phyloP scores from a whole-genome alignment of 2,329 filamentous ascomycete species.

The Neonectria coccinea region DNA sequence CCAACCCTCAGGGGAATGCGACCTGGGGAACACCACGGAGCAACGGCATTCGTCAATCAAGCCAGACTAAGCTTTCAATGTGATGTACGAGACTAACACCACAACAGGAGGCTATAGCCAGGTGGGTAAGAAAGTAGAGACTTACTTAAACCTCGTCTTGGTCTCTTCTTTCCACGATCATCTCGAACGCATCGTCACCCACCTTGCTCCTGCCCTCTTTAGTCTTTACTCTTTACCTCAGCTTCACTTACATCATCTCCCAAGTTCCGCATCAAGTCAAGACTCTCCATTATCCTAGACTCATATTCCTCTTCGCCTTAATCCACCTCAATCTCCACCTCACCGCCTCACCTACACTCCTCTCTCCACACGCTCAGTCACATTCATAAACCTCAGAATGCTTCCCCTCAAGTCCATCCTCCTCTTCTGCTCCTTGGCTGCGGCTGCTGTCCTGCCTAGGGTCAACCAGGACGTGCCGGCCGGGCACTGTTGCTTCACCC shows the following conservation, averaged over 20 bases:
- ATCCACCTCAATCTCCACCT: not conserved
- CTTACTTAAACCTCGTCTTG: conserved; percentile 18
- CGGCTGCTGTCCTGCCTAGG: conserved; percentile 41
- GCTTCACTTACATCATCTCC: conserved; percentile 17
- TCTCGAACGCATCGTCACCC: not conserved
- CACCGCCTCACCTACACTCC: conserved; percentile 9
- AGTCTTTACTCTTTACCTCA: not conserved
- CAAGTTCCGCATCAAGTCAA: not conserved
- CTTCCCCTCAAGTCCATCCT: conserved; percentile 29
- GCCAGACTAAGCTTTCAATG: conserved; percentile 9
- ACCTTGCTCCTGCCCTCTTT: conserved; percentile 1
- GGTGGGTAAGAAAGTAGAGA: not conserved
- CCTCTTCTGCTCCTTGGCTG: conserved; percentile 36
- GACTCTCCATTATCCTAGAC: not conserved
- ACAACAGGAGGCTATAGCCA: conserved; percentile 12
- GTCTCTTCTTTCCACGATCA: conserved; percentile 9
- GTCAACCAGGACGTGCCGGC: conserved; percentile 34
- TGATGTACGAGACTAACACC: conserved; percentile 14
- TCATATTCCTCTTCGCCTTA: not conserved
- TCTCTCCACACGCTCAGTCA: not conserved
- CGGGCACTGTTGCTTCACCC: conserved; percentile 49
- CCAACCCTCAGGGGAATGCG: conserved; percentile 23
- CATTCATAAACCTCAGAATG: conserved; percentile 35
- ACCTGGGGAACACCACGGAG: conserved; percentile 5
- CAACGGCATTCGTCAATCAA: conserved; percentile 12